phyloP scores from a whole-genome alignment of 129 eudicot species.

The Centella asiatica region DNA sequence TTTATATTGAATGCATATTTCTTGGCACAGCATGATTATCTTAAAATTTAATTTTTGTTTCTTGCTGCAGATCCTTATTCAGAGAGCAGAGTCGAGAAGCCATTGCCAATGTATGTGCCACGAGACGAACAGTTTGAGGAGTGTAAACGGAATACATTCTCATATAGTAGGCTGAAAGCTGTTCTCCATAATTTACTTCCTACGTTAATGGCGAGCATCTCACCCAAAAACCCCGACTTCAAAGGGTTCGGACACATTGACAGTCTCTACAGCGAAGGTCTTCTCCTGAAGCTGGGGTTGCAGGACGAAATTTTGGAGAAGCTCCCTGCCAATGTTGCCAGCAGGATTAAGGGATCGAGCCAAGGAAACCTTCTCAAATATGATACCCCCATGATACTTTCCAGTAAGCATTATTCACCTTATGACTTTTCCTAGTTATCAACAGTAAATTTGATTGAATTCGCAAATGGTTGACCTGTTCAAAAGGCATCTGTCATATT shows the following conservation, averaged over 20 bases:
- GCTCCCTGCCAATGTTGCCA: conserved; percentile 55
- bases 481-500: not conserved
- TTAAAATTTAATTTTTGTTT: not conserved
- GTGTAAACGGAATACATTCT: conserved; percentile 64
- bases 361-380: conserved; percentile 75
- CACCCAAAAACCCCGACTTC: conserved; percentile 63
- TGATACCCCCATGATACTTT: conserved; percentile 61
- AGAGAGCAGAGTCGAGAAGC: conserved; percentile 92
- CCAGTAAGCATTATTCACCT: conserved; percentile 45
- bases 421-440: not conserved
- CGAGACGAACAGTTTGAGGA: conserved; percentile 97
- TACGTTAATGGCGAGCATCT: conserved; percentile 61
- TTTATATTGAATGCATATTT: not conserved
- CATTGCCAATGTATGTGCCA: conserved; percentile 87
- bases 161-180: conserved; percentile 71
- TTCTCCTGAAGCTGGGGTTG: conserved; percentile 59
- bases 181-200: conserved; percentile 76
- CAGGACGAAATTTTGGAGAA: conserved; percentile 70
- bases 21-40: not conserved
- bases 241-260: conserved; percentile 82
- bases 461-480: not conserved
- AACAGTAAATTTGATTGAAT: not conserved
- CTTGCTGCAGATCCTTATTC: conserved; percentile 35
- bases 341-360: conserved; percentile 46
- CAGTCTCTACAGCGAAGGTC: conserved; percentile 73